Conservation (phyloP, 2,329 filamentous ascomycete genomes). For the Nannizziopsis arthrosporioides region DNA sequence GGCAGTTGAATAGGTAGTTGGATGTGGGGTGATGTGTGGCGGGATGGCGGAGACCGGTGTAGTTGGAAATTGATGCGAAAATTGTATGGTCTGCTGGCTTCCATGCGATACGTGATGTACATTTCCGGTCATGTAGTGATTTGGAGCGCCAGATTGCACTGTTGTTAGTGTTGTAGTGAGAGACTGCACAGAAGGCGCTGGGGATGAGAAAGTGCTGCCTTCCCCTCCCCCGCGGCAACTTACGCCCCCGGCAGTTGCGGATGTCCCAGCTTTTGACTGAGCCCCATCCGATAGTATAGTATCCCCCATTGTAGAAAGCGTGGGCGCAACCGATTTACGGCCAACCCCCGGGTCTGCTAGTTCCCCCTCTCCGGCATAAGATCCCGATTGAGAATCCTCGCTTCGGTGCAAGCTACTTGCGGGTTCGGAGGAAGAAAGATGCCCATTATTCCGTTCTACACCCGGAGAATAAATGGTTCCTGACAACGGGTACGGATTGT, state of each 20-base stretch:
- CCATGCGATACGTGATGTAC: conserved; percentile 25
- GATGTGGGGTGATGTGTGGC: conserved; percentile 44
- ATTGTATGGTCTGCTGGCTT: conserved; percentile 38
- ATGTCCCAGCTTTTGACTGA: conserved; percentile 71
- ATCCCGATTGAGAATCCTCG: conserved; percentile 45
- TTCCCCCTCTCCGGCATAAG: conserved; percentile 50
- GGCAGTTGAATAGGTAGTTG: conserved; percentile 48
- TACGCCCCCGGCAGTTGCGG: conserved; percentile 53
- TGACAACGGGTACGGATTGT: conserved; percentile 87
- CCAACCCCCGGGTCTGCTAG: conserved; percentile 49
- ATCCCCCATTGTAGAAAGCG: conserved; percentile 72
- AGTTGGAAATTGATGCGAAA: conserved; percentile 49
- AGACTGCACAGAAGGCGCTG: conserved; percentile 52
- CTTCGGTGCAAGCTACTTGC: conserved; percentile 41
- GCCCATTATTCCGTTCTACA: conserved; percentile 32
- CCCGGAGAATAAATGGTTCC: conserved; percentile 42
- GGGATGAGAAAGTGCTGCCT: conserved; percentile 54
- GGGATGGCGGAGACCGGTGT: conserved; percentile 51
- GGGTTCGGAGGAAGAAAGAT: conserved; percentile 43
- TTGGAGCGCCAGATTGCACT: conserved; percentile 50
- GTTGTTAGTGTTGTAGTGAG: conserved; percentile 56
- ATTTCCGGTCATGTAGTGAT: conserved; percentile 19
- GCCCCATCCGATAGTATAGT: conserved; percentile 62
- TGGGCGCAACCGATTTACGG: conserved; percentile 63
- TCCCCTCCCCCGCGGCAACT: conserved; percentile 56